Percentiles rank a stretch among this genome's conserved stretches.
phyloP scores from a whole-genome alignment of 108 stramenopile species.

The Nitzschia palea region DNA sequence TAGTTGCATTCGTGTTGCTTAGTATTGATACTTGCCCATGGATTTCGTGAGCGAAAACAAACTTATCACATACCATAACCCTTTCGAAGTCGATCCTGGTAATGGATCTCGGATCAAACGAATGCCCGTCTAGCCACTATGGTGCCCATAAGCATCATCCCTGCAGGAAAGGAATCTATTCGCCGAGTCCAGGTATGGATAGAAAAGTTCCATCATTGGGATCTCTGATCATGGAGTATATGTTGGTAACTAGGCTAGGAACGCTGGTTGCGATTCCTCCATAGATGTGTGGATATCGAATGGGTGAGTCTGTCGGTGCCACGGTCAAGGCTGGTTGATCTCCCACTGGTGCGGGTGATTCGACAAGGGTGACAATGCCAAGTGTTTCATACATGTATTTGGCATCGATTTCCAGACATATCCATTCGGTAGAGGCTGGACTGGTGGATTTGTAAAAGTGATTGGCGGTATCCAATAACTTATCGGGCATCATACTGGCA shows the following conservation, averaged over 20 bases:
- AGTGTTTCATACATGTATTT: constrained; percentile 36
- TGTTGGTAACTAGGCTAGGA: constrained; percentile 62
- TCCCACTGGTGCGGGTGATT: constrained; percentile 75
- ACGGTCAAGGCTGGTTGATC: constrained; percentile 32
- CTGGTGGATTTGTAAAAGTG: constrained; percentile 63
- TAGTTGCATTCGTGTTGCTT: no score
- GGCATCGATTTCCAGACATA: constrained; percentile 68
- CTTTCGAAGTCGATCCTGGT: no score
- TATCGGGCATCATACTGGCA: constrained; percentile 70
- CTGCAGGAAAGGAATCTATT: no score
- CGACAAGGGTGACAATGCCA: constrained; percentile 71
- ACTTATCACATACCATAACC: no score
- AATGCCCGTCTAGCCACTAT: no score
- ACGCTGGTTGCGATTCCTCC: constrained; percentile 74
- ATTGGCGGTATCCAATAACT: constrained; percentile 74
- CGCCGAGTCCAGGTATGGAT: constrained; percentile 59
- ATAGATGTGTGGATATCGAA: constrained; percentile 79
- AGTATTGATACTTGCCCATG: no score
- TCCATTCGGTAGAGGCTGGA: constrained; percentile 60
- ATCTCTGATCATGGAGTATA: constrained; percentile 61
- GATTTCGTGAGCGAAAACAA: no score
- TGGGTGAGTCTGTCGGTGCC: constrained; percentile 11
- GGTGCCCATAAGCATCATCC: no score
- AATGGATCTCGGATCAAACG: no score
- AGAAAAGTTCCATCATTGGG: constrained; percentile 59